Evolutionary conservation across 768 basidiomycete species (phyloP), one percentile per base, ranked within the genome.

Genomic region (Hygrophoropsis aurantiaca): DNA sequence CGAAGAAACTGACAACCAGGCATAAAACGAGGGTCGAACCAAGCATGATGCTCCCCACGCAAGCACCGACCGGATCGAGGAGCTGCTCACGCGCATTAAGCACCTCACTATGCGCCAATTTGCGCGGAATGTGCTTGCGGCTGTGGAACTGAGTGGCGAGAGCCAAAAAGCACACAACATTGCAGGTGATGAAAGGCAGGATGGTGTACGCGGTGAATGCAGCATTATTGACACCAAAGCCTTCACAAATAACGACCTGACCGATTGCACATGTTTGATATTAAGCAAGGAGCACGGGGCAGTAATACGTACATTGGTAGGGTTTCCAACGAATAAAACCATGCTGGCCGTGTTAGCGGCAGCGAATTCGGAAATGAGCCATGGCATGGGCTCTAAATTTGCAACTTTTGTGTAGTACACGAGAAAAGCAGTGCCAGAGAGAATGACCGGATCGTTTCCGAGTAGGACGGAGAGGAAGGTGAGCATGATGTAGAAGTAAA

Each of bases 381-480:
- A 88, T 1, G 86, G 72, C 3, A 71, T 69, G 0, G 83, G 80
- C 23, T 81, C 48, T 19, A 82, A 67, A 35, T 64, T 20, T 26
- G 56, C 57, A 8, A 84, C 84, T 25, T 79, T 64, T 0, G 93
- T 94, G 57, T 92, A 91, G 58, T 97, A 97, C 5, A 85, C 87
- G 25, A 97, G 68, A 64, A 97, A 97, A 0, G 85, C 84, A 0
- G 94, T 95, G 2, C 93, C 94, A 11, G 87, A 90, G 40, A 97
- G 78, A 47, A 97, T 90, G 61, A 98, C 81, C 0, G 94, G 94
- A 66, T 97, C 92, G 58, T 97, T 97, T 5, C 94, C 94, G n/a
- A 97, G 74, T 1, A 94, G 55, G 36, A 87, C 74, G 34, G 90
- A 93, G 50, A 85, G 74, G 11, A 79, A 60, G 11, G 89, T 85